Conservation (phyloP, 495 filamentous ascomycete species). For the Penicillium cataractarum region DNA sequence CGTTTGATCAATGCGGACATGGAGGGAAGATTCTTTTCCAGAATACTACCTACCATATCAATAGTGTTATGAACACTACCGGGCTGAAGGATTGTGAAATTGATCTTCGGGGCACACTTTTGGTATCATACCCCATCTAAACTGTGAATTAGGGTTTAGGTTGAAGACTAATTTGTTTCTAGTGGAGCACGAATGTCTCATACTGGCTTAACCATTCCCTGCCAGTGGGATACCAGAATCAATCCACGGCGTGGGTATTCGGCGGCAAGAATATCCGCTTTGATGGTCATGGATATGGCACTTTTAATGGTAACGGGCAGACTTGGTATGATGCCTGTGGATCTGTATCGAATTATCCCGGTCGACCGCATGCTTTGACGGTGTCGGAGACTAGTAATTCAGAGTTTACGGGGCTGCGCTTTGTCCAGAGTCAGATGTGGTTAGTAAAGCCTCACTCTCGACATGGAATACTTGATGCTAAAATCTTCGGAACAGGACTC, state of each 20-base stretch:
- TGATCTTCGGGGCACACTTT: constrained; percentile 40
- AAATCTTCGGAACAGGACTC: constrained; percentile 39
- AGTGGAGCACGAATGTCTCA: constrained; percentile 36
- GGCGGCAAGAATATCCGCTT: constrained; percentile 44
- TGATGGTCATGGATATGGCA: constrained; percentile 41
- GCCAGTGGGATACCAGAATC: constrained; percentile 49
- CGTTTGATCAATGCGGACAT: constrained; percentile 46
- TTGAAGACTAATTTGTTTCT: not conserved
- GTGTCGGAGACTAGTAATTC: constrained; percentile 41
- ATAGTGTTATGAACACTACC: constrained; percentile 50
- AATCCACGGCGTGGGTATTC: constrained; percentile 51
- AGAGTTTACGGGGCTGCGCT: constrained; percentile 32
- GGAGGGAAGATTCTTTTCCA: constrained; percentile 44
- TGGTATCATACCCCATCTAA: not conserved
- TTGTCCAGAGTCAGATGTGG: constrained; percentile 50
- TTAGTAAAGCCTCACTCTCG: not conserved
- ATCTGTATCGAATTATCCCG: constrained; percentile 43
- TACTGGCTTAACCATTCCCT: constrained; percentile 51
- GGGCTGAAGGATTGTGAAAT: constrained; percentile 43
- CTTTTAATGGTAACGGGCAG: constrained; percentile 51
- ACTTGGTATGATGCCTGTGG: constrained; percentile 43
- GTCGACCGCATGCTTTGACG: constrained; percentile 47
- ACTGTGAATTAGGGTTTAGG: not conserved
- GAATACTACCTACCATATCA: constrained; percentile 41
- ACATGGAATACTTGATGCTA: not conserved